phyloP scores from a whole-genome alignment of 805 yeast species.

The Torulaspora franciscae region DNA sequence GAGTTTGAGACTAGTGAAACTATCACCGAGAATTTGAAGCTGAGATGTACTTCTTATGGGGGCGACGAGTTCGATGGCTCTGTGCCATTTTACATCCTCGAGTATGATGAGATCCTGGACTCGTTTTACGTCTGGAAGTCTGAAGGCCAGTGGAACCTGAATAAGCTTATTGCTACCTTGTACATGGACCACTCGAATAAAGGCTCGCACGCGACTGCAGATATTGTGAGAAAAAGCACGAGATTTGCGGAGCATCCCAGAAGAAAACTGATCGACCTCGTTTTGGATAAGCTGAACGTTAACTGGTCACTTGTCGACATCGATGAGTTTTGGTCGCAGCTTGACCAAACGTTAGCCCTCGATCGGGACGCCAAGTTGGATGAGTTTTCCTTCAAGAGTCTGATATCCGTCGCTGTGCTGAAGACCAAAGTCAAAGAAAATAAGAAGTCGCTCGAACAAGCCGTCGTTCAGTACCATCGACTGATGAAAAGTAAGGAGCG shows the following conservation, averaged over 20 bases:
- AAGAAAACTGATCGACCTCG: constrained; percentile 8
- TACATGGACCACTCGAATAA: constrained; percentile 10
- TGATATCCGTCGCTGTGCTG: constrained; percentile 25
- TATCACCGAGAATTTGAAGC: constrained; percentile 31
- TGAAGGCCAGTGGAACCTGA: constrained; percentile 27
- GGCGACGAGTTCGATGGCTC: constrained; percentile 8
- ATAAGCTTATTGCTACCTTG: constrained; percentile 19
- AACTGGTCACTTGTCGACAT: constrained; percentile 22
- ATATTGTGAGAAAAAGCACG: constrained; percentile 6
- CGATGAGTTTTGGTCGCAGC: constrained; percentile 20
- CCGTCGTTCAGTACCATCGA: constrained; percentile 14
- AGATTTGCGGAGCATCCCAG: constrained; percentile 11
- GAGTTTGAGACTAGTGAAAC: constrained; percentile 26
- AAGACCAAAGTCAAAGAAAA: constrained; percentile 22
- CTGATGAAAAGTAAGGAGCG: constrained; percentile 7
- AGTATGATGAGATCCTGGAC: constrained; percentile 23
- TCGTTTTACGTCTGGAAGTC: constrained; percentile 29
- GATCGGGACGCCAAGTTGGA: constrained; percentile 5
- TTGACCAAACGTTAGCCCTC: constrained; percentile 9
- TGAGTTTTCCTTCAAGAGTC: constrained; percentile 19
- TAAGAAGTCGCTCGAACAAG: constrained; percentile 13
- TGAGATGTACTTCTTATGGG: constrained; percentile 19
- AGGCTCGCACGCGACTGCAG: constrained; percentile 2
- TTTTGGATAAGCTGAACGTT: constrained; percentile 19
- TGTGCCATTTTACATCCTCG: constrained; percentile 28